Evolutionary conservation across 164 flowering plant genomes (phyloP), one percentile per base, ranked within the genome.

Genomic region (Annona cherimola): DNA sequence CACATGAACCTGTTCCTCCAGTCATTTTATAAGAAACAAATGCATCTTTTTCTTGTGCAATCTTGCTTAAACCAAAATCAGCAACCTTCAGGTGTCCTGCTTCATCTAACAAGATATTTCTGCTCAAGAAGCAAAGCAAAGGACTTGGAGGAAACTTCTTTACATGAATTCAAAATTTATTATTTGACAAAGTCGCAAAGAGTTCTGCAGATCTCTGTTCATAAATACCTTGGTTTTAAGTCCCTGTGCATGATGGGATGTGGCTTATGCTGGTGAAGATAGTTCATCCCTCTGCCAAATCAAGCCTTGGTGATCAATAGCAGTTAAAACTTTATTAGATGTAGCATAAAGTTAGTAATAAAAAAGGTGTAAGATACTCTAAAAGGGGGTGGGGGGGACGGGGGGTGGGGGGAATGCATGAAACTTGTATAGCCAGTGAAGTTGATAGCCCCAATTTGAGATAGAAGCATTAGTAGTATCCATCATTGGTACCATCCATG

Each of bases 1-100:
- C 77, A 87, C 88, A 87, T 75, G 90, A 84, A 55, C 90, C 90
- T 1, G 88, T 84, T 74, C 86, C 84, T 55, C 90, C 90, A 66
- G 88, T 85, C 88, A 87, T 85, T 74, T 85, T 85, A 73, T 84
- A 71, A 40, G 67, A 12, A 70, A 87, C 84, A 70, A 73, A 67
- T 66, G 80, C 62, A 81, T 84, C 86, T 69, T 82, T 85, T 65
- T 83, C 85, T 66, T 79, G 87, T 20, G 87, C 83, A 70, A 83
- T 81, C 74, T 87, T 87, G 85, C 90, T 85, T 45, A 87, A 77
- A 40, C 90, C 87, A 67, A 87, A 87, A 81, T 85, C 87, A 45
- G 86, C 84, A 54, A 87, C 90, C 78, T 85, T 87, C 12, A 85
- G 86, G 64, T 63, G 85, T 9, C 87, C 86, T 0, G 90, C 75